phyloP scores from a whole-genome alignment of 345 rosid species.

The Adansonia digitata region DNA sequence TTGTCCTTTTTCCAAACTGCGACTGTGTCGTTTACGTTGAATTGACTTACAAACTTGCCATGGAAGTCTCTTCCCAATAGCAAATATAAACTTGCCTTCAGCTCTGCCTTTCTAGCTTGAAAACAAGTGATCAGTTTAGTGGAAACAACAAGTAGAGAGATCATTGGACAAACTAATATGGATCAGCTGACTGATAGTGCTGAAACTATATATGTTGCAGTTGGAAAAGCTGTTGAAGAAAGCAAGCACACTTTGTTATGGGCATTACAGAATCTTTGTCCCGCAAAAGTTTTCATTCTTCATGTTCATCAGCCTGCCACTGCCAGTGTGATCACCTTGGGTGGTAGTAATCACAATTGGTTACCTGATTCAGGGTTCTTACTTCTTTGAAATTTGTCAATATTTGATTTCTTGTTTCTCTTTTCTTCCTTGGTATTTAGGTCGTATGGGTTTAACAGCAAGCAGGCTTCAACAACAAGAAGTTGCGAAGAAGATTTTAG shows the following conservation, averaged over 20 bases:
- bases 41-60: background rate
- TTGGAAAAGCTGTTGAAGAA: slow-evolving; percentile 43
- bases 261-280: slow-evolving; percentile 43
- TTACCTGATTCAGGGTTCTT: background rate
- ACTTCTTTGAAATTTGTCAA: background rate
- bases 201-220: slow-evolving; percentile 55
- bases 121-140: background rate
- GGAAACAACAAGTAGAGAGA: slow-evolving; percentile 9
- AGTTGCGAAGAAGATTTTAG: slow-evolving; percentile 17
- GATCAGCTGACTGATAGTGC: slow-evolving; percentile 20
- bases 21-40: background rate
- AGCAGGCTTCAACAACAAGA: slow-evolving; percentile 1
- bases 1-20: background rate
- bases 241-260: slow-evolving; percentile 46
- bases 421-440: background rate
- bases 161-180: slow-evolving; percentile 11
- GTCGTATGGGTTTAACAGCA: slow-evolving; percentile 7
- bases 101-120: background rate
- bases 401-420: background rate
- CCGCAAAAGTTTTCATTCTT: slow-evolving; percentile 35
- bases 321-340: background rate
- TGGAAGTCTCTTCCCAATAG: background rate
- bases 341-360: background rate
- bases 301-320: slow-evolving; percentile 31
- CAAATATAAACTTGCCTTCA: background rate